Conservation (phyloP, 768 basidiomycete genomes). For the Pilatotrama ljubarskyi region DNA sequence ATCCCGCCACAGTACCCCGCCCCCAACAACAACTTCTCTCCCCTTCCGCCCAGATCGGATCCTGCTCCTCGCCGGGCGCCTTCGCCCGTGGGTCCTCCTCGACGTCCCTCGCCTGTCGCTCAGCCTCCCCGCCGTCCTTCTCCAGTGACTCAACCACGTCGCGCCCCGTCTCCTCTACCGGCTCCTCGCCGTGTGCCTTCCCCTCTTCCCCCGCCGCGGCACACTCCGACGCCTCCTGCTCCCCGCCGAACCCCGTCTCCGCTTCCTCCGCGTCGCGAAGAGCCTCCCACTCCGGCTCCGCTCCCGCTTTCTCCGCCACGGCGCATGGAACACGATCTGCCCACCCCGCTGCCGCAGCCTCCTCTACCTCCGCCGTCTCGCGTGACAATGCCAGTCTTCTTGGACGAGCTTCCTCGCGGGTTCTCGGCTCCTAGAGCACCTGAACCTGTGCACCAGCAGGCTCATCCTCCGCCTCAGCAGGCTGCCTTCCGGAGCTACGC, state of each 20-base stretch:
- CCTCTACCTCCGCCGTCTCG: conserved; percentile 24
- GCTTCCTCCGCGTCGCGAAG: conserved; percentile 11
- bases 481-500: not conserved
- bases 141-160: not conserved
- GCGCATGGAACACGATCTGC: conserved; percentile 16
- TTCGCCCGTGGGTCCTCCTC: not conserved
- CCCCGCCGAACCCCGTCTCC: conserved; percentile 11
- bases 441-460: not conserved
- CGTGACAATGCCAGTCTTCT: conserved; percentile 16
- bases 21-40: not conserved
- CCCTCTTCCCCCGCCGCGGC: conserved; percentile 1
- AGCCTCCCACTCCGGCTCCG: conserved; percentile 19
- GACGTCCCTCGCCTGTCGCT: not conserved
- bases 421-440: conserved; percentile 4
- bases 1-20: conserved; percentile 7
- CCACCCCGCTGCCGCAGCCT: conserved; percentile 23
- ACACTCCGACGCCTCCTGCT: conserved; percentile 4
- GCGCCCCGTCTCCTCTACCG: not conserved
- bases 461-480: not conserved
- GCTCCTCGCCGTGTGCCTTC: not conserved
- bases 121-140: not conserved
- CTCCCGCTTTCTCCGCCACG: conserved; percentile 24
- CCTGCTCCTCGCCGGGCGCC: conserved; percentile 6
- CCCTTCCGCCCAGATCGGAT: conserved; percentile 3
- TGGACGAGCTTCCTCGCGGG: conserved; percentile 3